Evolutionary conservation across 108 stramenopile genomes (phyloP).

Genomic region (Nitzschia sp.): DNA sequence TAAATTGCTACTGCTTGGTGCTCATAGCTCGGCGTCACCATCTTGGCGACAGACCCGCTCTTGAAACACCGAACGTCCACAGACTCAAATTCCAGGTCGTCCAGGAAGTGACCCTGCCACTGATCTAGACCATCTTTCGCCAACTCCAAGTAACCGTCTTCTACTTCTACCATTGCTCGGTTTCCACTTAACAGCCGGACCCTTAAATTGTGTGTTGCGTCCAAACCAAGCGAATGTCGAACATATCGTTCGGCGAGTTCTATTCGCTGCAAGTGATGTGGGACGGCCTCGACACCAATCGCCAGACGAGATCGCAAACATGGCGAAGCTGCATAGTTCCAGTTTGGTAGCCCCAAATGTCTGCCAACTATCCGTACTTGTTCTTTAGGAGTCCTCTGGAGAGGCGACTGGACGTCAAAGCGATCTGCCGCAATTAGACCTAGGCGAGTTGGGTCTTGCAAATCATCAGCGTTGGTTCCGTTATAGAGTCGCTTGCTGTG

Average conservation of each 20-base stretch:
- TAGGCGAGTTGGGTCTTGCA: conserved; percentile 81
- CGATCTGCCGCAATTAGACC: conserved; percentile 76
- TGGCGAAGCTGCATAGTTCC: conserved; percentile 91
- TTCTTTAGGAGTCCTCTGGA: conserved; percentile 69
- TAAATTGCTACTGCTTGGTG: background rate
- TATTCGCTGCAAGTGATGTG: conserved; percentile 66
- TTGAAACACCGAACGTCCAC: conserved; percentile 44
- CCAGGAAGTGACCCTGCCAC: conserved; percentile 26
- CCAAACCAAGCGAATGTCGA: conserved; percentile 36
- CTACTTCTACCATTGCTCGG: conserved; percentile 78
- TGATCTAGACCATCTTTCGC: conserved; percentile 3
- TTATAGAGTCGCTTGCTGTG: conserved; percentile 72
- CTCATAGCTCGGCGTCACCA: background rate
- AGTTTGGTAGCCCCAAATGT: conserved; percentile 83
- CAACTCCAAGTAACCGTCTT: conserved; percentile 16
- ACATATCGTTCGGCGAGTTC: conserved; percentile 75
- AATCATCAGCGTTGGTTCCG: conserved; percentile 93
- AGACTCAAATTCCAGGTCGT: conserved; percentile 45
- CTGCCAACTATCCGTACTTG: conserved; percentile 71
- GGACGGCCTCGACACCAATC: conserved; percentile 83
- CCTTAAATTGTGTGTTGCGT: conserved; percentile 53
- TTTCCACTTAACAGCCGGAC: conserved; percentile 66
- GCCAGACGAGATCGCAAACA: conserved; percentile 91
- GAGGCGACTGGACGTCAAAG: conserved; percentile 79
- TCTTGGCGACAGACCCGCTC: conserved; percentile 52